Conservation (phyloP, 257 asterid genomes). For the Plantago ovata region DNA sequence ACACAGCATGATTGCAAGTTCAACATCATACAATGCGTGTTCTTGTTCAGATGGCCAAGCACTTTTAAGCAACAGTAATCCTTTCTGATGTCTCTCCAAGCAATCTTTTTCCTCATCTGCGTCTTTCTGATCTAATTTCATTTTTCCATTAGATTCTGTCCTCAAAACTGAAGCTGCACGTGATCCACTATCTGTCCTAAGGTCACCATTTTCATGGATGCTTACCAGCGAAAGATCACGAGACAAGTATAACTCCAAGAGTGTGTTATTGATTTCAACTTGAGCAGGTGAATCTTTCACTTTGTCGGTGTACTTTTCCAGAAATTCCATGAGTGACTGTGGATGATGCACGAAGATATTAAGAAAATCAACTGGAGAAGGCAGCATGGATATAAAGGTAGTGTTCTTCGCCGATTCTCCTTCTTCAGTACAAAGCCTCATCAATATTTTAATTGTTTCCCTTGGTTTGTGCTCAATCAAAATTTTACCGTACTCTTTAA, state of each 20-base stretch:
- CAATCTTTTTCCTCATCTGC: constrained; percentile 48
- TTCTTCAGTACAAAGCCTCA: constrained; percentile 95
- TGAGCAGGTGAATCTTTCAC: constrained; percentile 97
- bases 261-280: constrained; percentile 88
- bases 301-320: constrained; percentile 68
- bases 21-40: constrained; percentile 88
- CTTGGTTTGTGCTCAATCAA: constrained; percentile 86
- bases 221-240: constrained; percentile 70
- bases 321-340: constrained; percentile 86
- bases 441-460: constrained; percentile 75
- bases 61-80: constrained; percentile 66
- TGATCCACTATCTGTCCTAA: constrained; percentile 28
- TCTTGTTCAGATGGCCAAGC: constrained; percentile 95
- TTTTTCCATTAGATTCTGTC: constrained; percentile 44
- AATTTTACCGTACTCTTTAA: constrained; percentile 90
- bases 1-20: constrained; percentile 81
- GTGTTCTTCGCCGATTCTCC: constrained; percentile 51
- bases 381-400: constrained; percentile 78
- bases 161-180: constrained; percentile 25
- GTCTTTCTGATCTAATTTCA: constrained; percentile 21
- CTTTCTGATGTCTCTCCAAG: constrained; percentile 66
- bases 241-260: constrained; percentile 80
- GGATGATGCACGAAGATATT: constrained; percentile 81
- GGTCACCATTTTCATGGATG: constrained; percentile 37
- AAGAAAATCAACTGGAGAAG: constrained; percentile 97